Evolutionary conservation across 2,329 filamentous ascomycete genomes (phyloP).

Genomic region (Aureobasidium sp.): DNA sequence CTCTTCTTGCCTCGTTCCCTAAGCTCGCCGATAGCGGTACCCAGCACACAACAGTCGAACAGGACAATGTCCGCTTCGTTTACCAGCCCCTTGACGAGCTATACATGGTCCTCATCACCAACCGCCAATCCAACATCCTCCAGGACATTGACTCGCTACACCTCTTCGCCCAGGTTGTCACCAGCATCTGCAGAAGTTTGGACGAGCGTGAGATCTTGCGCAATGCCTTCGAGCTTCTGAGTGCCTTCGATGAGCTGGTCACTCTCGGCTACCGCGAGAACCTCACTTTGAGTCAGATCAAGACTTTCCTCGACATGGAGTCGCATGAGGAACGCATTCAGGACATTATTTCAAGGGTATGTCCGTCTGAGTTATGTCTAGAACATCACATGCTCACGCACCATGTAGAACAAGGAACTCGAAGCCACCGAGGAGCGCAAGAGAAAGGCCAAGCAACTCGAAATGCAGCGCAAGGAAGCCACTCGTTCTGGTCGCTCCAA

Average conservation of each 20-base stretch:
- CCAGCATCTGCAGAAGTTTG: slow-evolving; percentile 88
- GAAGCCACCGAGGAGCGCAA: slow-evolving; percentile 98
- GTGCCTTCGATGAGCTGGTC: slow-evolving; percentile 94
- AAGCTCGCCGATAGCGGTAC: slow-evolving; percentile 94
- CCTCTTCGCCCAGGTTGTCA: slow-evolving; percentile 94
- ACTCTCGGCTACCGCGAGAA: slow-evolving; percentile 95
- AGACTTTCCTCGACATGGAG: slow-evolving; percentile 99
- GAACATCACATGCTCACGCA: slow-evolving; percentile 20
- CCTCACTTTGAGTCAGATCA: slow-evolving; percentile 92
- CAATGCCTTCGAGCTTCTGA: slow-evolving; percentile 93
- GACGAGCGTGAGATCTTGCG: slow-evolving; percentile 92
- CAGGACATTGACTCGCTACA: slow-evolving; percentile 99
- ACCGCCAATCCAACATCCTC: slow-evolving; percentile 97
- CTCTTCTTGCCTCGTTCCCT: slow-evolving; percentile 90
- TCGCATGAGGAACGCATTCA: slow-evolving; percentile 98
- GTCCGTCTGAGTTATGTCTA: slow-evolving; percentile 20
- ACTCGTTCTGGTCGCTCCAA: slow-evolving; percentile 49
- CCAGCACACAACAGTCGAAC: slow-evolving; percentile 96
- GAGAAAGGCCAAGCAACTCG: slow-evolving; percentile 95
- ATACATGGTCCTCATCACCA: slow-evolving; percentile 99
- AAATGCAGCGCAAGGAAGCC: slow-evolving; percentile 97
- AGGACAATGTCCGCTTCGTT: slow-evolving; percentile 98
- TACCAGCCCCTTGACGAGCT: slow-evolving; percentile 98
- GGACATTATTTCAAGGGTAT: slow-evolving; percentile 87
- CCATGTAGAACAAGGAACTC: slow-evolving; percentile 82